A percentile compares a stretch with the other conserved stretches of the same genome.
Conservation (phyloP, 169 alveolate species). For the Plasmodium billcollinsi region DNA sequence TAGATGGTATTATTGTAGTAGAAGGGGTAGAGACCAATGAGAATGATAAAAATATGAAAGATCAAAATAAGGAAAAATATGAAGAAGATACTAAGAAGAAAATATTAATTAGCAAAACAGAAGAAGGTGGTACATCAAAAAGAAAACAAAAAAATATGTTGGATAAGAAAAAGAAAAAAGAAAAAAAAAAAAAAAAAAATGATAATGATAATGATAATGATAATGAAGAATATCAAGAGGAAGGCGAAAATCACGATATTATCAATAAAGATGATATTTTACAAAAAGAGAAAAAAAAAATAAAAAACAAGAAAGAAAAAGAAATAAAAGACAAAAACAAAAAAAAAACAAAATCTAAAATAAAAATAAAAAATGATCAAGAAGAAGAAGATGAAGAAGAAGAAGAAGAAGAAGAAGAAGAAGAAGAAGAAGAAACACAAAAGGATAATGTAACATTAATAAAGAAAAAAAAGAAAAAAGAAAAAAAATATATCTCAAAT, state of each 20-base stretch:
- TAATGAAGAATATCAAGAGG: conserved; percentile 1
- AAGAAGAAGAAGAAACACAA: not conserved
- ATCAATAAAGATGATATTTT: not conserved
- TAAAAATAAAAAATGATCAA: not conserved
- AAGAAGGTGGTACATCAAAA: not conserved
- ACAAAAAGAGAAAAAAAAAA: conserved; percentile 9
- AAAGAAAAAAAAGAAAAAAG: conserved; percentile 23
- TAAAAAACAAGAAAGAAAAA: not conserved
- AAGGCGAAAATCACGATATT: conserved; percentile 1
- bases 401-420: not conserved
- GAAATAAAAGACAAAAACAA: not conserved
- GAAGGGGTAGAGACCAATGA: not conserved
- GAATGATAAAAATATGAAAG: not conserved
- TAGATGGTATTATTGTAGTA: not conserved
- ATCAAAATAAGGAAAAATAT: not conserved
- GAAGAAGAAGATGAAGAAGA: conserved; percentile 7
- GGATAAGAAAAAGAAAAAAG: not conserved
- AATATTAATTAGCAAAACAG: not conserved
- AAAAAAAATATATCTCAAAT: conserved; percentile 1
- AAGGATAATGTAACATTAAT: not conserved
- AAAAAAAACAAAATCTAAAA: not conserved
- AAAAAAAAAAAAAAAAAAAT: conserved; percentile 4
- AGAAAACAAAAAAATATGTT: not conserved
- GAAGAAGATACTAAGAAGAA: not conserved
- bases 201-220: not conserved